Evolutionary conservation across 23 red algal genomes (phyloP).

Genomic region (Gracilariopsis chorda): DNA sequence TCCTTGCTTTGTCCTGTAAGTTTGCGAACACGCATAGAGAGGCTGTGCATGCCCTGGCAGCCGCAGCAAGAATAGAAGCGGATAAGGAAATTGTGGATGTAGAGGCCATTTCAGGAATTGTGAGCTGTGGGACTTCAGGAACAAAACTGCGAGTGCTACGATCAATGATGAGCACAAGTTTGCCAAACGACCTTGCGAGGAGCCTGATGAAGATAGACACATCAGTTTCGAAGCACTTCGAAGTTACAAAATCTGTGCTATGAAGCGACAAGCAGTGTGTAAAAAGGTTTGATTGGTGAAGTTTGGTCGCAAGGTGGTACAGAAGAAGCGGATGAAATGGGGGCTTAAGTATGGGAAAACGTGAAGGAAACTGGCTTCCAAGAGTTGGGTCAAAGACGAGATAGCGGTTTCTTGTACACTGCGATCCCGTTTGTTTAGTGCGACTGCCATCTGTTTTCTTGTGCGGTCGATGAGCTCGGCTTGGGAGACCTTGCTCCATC

Average conservation of each 20-base stretch:
- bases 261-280: conserved; percentile 12
- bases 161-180: conserved; percentile 8
- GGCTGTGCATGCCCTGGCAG: conserved; percentile 8
- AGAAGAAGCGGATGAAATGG: background rate
- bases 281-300: background rate
- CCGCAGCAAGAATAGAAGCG: conserved; percentile 19
- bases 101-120: conserved; percentile 21
- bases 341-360: background rate
- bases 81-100: background rate
- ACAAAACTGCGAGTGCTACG: conserved; percentile 30
- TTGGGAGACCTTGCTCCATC: background rate
- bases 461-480: background rate
- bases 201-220: conserved; percentile 26
- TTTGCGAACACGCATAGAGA: background rate
- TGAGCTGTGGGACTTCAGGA: conserved; percentile 15
- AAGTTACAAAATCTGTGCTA: conserved; percentile 56
- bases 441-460: background rate
- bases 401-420: background rate
- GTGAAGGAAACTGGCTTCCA: background rate
- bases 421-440: background rate
- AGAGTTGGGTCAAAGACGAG: background rate
- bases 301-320: conserved; percentile 9
- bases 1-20: conserved; percentile 28
- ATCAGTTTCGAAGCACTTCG: conserved; percentile 6
- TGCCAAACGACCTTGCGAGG: conserved; percentile 50